Evolutionary conservation across 225 moss, liverwort and hornwort species (phyloP), one percentile per base, ranked within the genome.

Genomic region (Physcomitrium patens): DNA sequence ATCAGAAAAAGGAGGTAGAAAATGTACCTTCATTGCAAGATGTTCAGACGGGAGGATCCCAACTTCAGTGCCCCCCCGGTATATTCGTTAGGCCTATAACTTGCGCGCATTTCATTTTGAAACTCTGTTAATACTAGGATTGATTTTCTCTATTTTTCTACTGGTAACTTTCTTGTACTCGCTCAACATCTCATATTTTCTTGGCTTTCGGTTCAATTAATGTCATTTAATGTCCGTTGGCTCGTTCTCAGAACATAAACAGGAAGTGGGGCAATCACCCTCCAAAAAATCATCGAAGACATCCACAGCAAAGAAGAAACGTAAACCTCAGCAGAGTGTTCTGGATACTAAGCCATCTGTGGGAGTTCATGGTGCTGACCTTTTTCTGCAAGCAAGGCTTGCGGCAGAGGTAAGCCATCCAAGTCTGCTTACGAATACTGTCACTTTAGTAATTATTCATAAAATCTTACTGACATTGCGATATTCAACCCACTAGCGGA

Each of bases 311-410:
- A 37, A 37, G 31, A 37, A 37, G 31, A 37, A 37, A 37, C 31
- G 31, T 2, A 37, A 37, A 37, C 71, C 67, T 12, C 79, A 68
- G 57, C 73, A 63, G 58, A 75, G 16, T 71, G 67, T 74, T 67
- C 49, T 19, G 43, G 84, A 87, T 52, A 82, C 42, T 64, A 87
- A 85, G 68, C 75, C 77, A 43, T 71, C 43, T 22, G 49, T 82
- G 68, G 87, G 87, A 69, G 77, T 85, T 27, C 82, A 85, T 52
- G 84, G 82, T 9, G 19, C 69, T 77, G 82, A 76, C 69, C 79
- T 80, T 59, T 83, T 83, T 7, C 68, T 83, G 73, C 83, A 83
- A 80, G 83, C 83, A 52, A 72, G 83, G 69, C 79, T 83, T 76
- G 83, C 79, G 19, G 83, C 79, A 50, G 79, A 80, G 83, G 83